These are phyloP conservation scores for Ailanthus altissimus DNA, from an alignment of 345 rosid species.

Conservation along the genomic window DNA sequence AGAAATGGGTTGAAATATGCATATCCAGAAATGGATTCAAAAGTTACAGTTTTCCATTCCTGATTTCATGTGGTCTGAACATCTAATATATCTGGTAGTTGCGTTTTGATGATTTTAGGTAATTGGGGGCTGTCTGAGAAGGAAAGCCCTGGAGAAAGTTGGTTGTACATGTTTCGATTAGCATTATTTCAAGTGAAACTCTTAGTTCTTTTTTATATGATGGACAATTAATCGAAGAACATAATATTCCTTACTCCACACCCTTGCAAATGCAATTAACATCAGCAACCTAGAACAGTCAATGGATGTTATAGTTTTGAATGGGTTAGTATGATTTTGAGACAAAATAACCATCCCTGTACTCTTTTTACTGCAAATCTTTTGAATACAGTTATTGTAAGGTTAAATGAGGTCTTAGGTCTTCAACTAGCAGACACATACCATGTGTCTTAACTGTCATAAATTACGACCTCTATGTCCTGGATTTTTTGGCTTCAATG, in stretches of 20 bases:
- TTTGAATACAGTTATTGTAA: not conserved
- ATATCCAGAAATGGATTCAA: not conserved
- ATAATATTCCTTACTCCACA: not conserved
- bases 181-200: not conserved
- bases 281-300: not conserved
- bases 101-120: not conserved
- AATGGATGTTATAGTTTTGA: not conserved
- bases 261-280: not conserved
- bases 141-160: not conserved
- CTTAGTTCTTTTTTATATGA: not conserved
- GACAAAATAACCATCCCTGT: not conserved
- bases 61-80: not conserved
- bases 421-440: not conserved
- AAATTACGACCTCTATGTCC: not conserved
- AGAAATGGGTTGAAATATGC: not conserved
- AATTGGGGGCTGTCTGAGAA: not conserved
- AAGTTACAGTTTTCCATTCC: not conserved
- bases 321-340: not conserved
- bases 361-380: not conserved
- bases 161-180: not conserved
- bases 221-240: not conserved
- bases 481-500: not conserved
- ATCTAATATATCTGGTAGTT: not conserved
- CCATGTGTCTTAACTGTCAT: not conserved
- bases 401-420: not conserved